phyloP scores from a whole-genome alignment of 768 basidiomycete genomes.

The Rhodotorula paludigena region DNA sequence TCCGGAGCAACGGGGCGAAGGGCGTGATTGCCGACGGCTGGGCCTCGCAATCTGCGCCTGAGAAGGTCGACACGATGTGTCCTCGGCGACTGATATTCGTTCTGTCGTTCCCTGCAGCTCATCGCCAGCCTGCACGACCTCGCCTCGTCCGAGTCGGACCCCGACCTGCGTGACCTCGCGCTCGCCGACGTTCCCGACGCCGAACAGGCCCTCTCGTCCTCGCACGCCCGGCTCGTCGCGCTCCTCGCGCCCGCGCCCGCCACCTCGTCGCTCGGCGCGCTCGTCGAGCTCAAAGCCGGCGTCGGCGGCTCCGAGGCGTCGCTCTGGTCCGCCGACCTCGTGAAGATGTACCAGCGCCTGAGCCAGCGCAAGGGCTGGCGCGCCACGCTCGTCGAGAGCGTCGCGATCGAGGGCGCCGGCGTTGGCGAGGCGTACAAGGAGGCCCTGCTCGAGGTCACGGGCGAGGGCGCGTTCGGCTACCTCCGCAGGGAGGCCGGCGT shows the following conservation, averaged over 20 bases:
- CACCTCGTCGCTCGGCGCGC: conserved; percentile 53
- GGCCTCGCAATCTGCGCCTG: no score
- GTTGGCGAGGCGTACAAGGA: conserved; percentile 56
- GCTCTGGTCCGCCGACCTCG: conserved; percentile 69
- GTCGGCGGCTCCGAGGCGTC: conserved; percentile 86
- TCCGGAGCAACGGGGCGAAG: no score
- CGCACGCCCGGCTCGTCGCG: conserved; percentile 8
- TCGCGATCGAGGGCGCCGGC: conserved; percentile 31
- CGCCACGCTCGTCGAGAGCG: conserved; percentile 45
- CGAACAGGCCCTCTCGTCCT: background rate
- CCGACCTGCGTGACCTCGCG: conserved; percentile 68
- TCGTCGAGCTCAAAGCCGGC: conserved; percentile 86
- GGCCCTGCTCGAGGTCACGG: conserved; percentile 72
- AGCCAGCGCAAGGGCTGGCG: conserved; percentile 61
- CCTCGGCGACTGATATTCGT: background rate
- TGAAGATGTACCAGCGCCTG: conserved; percentile 74
- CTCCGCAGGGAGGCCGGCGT: conserved; percentile 91
- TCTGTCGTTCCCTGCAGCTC: conserved; percentile 3
- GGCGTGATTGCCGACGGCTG: no score
- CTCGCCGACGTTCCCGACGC: conserved; percentile 32
- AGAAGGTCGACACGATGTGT: background rate
- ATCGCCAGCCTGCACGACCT: conserved; percentile 30
- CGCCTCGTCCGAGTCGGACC: conserved; percentile 59
- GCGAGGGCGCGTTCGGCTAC: conserved; percentile 68
- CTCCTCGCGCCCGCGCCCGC: conserved; percentile 27